Percentiles rank a stretch among this genome's conserved stretches.
These are phyloP conservation scores for Leishmania martiniquensis DNA, from an alignment of 208 protist species.

Conservation along the genomic window DNA sequence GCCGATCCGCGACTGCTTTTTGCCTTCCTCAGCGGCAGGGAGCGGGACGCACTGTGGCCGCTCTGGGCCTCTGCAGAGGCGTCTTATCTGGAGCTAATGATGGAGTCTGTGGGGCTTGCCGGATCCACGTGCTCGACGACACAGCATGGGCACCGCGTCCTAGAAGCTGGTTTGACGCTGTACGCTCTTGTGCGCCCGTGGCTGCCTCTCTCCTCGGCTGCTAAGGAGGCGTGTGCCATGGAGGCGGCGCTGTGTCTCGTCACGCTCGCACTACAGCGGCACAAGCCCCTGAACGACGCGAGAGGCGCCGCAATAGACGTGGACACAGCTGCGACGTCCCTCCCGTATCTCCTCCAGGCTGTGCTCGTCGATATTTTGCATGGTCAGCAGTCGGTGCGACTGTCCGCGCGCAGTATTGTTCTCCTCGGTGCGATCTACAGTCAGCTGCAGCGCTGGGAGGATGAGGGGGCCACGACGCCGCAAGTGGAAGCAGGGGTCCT, in stretches of 20 bases:
- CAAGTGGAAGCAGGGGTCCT: background rate
- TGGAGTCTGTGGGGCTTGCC: background rate
- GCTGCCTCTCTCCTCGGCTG: background rate
- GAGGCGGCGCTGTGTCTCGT: constrained; percentile 11
- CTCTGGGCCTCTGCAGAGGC: background rate
- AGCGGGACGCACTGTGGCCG: background rate
- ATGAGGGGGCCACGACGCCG: no score
- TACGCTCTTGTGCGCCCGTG: constrained; percentile 19
- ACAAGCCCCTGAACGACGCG: background rate
- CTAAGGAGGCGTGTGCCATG: background rate
- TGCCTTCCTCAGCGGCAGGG: background rate
- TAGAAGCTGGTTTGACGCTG: constrained; percentile 12
- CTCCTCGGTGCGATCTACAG: constrained; percentile 16
- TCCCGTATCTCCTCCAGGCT: background rate
- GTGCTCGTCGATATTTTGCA: constrained; percentile 8
- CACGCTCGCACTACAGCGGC: background rate
- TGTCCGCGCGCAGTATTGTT: constrained; percentile 10
- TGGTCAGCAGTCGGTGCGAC: constrained; percentile 5
- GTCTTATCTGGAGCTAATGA: background rate
- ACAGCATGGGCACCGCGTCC: background rate
- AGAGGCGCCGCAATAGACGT: no score
- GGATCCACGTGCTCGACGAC: background rate
- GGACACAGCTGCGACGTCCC: background rate
- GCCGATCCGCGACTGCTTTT: background rate
- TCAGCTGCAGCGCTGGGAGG: background rate